A percentile compares a stretch with the other conserved stretches of the same genome.
Conservation (phyloP, 2,329 filamentous ascomycete species). For the Phoma sp. region DNA sequence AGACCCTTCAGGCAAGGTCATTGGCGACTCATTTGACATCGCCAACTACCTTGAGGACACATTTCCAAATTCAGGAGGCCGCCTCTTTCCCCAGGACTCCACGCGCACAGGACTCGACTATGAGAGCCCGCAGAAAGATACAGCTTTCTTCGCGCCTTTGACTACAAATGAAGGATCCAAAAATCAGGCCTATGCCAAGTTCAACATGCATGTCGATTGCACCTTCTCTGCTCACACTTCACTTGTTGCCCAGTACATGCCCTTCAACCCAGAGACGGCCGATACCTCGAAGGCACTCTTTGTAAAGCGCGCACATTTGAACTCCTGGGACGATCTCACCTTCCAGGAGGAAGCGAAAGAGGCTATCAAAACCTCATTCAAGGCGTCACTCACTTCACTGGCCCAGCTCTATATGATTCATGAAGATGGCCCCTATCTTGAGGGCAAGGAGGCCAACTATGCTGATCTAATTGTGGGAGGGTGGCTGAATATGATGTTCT, state of each 20-base stretch:
- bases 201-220: constrained; percentile 64
- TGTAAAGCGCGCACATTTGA: constrained; percentile 54
- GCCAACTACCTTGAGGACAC: constrained; percentile 64
- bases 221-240: constrained; percentile 58
- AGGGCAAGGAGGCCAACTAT: constrained; percentile 57
- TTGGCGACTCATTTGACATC: constrained; percentile 73
- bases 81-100: constrained; percentile 58
- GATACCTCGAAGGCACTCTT: constrained; percentile 58
- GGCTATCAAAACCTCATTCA: constrained; percentile 52
- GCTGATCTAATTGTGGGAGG: constrained; percentile 65
- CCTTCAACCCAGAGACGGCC: constrained; percentile 59
- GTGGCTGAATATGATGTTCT: constrained; percentile 60
- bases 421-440: constrained; percentile 57
- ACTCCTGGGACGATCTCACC: constrained; percentile 55
- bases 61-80: constrained; percentile 57
- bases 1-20: constrained; percentile 53
- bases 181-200: constrained; percentile 42
- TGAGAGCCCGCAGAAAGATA: constrained; percentile 37
- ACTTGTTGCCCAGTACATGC: constrained; percentile 55
- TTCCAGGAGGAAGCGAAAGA: constrained; percentile 50
- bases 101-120: constrained; percentile 51
- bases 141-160: constrained; percentile 40
- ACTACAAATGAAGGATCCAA: constrained; percentile 51
- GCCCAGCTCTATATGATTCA: constrained; percentile 53
- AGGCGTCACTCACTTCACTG: constrained; percentile 52